Percentiles rank a stretch among this genome's conserved stretches.
Conservation (phyloP, 2,329 filamentous ascomycete species). For the Cryphonectria carpinicola region DNA sequence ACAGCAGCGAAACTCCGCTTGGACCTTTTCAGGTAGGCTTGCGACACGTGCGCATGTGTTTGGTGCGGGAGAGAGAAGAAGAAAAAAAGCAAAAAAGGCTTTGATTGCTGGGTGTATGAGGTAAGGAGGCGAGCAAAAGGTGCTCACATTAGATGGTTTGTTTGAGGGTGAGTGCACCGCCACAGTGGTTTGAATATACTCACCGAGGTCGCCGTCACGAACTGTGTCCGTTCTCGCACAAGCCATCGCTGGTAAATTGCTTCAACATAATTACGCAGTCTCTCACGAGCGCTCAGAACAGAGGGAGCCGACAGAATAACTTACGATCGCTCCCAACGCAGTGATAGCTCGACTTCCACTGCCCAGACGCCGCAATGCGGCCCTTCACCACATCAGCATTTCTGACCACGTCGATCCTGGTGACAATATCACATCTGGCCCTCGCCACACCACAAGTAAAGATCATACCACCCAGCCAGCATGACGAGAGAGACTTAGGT, state of each 20-base stretch:
- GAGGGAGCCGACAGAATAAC: background rate
- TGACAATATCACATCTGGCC: background rate
- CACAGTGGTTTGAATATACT: background rate
- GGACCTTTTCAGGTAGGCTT: constrained; percentile 16
- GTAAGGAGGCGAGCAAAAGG: background rate
- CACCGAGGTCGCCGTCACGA: background rate
- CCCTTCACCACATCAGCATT: constrained; percentile 5
- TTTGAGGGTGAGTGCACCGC: constrained; percentile 11
- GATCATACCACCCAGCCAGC: background rate
- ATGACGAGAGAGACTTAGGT: constrained; percentile 17
- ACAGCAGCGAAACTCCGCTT: constrained; percentile 16
- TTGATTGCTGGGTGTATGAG: background rate
- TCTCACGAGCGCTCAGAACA: background rate
- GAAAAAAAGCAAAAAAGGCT: background rate
- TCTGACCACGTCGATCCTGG: background rate
- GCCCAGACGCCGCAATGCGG: constrained; percentile 17
- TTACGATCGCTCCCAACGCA: background rate
- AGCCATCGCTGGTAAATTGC: background rate
- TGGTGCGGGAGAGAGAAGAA: background rate
- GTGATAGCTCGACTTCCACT: background rate
- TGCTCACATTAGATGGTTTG: background rate
- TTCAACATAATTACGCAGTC: background rate
- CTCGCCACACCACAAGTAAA: constrained; percentile 3
- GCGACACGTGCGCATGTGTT: constrained; percentile 15
- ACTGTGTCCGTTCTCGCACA: background rate